These are phyloP conservation scores for Pleomassaria siparia DNA, from an alignment of 2,329 filamentous ascomycete species.

Conservation along the genomic window DNA sequence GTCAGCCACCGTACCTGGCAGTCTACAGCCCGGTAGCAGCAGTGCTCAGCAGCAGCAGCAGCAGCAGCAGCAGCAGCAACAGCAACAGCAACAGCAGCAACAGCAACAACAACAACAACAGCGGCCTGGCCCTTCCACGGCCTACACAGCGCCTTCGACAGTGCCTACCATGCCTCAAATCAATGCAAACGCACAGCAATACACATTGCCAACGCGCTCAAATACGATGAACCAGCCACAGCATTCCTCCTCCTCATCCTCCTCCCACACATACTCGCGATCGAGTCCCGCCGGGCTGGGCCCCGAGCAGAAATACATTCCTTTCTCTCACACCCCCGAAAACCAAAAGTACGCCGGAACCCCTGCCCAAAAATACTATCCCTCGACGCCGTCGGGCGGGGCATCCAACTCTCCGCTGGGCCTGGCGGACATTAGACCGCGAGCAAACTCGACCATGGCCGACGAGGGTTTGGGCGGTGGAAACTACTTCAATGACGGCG, in stretches of 20 bases:
- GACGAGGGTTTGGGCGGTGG: slow-evolving; percentile 66
- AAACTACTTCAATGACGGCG: slow-evolving; percentile 64
- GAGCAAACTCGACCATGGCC: slow-evolving; percentile 77
- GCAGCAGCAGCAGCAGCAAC: slow-evolving; percentile 44
- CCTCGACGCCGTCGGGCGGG: slow-evolving; percentile 54
- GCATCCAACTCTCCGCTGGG: slow-evolving; percentile 85
- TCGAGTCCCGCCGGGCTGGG: slow-evolving; percentile 73
- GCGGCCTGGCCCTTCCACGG: slow-evolving; percentile 55
- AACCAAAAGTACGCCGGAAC: slow-evolving; percentile 50
- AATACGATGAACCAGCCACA: slow-evolving; percentile 62
- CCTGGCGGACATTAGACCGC: slow-evolving; percentile 85
- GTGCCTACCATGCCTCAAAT: slow-evolving; percentile 57
- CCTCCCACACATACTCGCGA: slow-evolving; percentile 67
- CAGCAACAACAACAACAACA: slow-evolving; percentile 42
- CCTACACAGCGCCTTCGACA: slow-evolving; percentile 60
- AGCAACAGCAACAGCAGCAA: slow-evolving; percentile 16
- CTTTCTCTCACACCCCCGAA: slow-evolving; percentile 66
- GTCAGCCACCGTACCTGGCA: slow-evolving; percentile 58
- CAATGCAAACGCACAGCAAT: slow-evolving; percentile 58
- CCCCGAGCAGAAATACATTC: slow-evolving; percentile 63
- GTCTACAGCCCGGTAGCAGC: slow-evolving; percentile 57
- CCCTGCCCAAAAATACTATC: slow-evolving; percentile 62
- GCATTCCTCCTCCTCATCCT: slow-evolving; percentile 33
- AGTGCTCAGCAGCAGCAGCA: slow-evolving; percentile 45
- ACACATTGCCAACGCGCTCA: slow-evolving; percentile 66